phyloP scores from a whole-genome alignment of 2,329 filamentous ascomycete species.

The Drechslerella dactyloides region DNA sequence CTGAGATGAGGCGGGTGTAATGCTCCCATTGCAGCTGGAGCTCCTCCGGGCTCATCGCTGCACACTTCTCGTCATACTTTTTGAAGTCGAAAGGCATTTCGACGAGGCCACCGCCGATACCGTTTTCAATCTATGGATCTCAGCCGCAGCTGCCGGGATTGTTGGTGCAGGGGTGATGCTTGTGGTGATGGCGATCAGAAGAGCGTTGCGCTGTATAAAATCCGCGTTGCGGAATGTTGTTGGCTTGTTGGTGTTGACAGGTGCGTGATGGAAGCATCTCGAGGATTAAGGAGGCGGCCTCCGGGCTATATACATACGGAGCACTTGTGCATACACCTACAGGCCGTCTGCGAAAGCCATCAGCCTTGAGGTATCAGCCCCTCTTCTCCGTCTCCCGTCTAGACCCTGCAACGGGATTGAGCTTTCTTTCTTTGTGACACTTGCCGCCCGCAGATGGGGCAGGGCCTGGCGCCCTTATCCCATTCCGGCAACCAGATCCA shows the following conservation, averaged over 20 bases:
- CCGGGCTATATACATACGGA: too few relatives aligned
- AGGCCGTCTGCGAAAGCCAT: too few relatives aligned
- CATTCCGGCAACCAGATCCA: conserved; percentile 5
- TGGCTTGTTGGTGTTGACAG: too few relatives aligned
- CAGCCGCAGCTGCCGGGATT: too few relatives aligned
- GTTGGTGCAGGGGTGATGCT: too few relatives aligned
- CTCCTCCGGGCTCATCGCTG: conserved; percentile 57
- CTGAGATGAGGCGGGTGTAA: conserved; percentile 59
- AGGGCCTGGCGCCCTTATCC: conserved; percentile 1
- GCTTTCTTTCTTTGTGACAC: conserved; percentile 1
- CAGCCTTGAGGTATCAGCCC: too few relatives aligned
- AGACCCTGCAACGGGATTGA: background rate
- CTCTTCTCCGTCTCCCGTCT: background rate
- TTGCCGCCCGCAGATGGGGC: background rate
- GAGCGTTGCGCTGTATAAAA: too few relatives aligned
- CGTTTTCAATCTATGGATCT: background rate
- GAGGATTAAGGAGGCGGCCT: too few relatives aligned
- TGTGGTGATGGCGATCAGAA: too few relatives aligned
- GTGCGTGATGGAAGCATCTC: too few relatives aligned
- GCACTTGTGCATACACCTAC: too few relatives aligned
- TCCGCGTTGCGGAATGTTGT: too few relatives aligned
- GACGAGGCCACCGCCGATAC: background rate
- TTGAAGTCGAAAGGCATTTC: conserved; percentile 60
- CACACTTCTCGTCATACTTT: conserved; percentile 59
- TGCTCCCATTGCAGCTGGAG: conserved; percentile 60